Percentiles rank a stretch among this genome's conserved stretches.
Conservation (phyloP, 768 basidiomycete genomes). For the Tulasnella sp. region DNA sequence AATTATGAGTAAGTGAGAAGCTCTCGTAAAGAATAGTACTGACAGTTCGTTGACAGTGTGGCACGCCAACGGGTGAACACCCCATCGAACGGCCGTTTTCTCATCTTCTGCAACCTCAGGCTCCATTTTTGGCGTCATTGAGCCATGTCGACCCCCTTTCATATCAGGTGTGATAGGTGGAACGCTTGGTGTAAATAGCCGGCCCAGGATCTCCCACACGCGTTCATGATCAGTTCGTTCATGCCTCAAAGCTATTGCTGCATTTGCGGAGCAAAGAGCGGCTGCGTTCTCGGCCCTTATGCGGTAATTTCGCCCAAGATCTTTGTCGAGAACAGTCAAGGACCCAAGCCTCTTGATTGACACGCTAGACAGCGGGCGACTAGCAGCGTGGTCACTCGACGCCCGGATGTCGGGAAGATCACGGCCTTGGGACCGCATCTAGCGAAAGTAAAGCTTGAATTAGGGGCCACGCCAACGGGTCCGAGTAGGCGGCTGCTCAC, state of each 20-base stretch:
- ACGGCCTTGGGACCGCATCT: conserved; percentile 15
- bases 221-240: conserved; percentile 63
- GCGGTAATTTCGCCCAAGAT: conserved; percentile 53
- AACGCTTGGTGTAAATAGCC: conserved; percentile 20
- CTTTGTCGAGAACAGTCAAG: conserved; percentile 41
- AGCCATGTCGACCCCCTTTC: conserved; percentile 19
- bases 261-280: conserved; percentile 50
- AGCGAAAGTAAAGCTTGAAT: background rate
- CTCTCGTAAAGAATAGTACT: background rate
- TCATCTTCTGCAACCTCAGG: background rate
- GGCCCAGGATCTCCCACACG: conserved; percentile 46
- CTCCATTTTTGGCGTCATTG: conserved; percentile 10
- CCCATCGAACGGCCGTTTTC: conserved; percentile 14
- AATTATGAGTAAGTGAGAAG: background rate
- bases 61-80: conserved; percentile 18
- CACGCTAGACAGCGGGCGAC: conserved; percentile 4
- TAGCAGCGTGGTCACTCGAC: conserved; percentile 9
- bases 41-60: conserved; percentile 21
- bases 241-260: conserved; percentile 43
- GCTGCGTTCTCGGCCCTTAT: conserved; percentile 35
- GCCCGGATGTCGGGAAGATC: conserved; percentile 10
- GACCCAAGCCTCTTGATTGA: conserved; percentile 30
- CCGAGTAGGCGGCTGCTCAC: background rate
- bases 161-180: background rate
- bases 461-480: background rate